phyloP scores from a whole-genome alignment of 176 grass and related monocot species.

The Hsuehochloa calcarea region DNA sequence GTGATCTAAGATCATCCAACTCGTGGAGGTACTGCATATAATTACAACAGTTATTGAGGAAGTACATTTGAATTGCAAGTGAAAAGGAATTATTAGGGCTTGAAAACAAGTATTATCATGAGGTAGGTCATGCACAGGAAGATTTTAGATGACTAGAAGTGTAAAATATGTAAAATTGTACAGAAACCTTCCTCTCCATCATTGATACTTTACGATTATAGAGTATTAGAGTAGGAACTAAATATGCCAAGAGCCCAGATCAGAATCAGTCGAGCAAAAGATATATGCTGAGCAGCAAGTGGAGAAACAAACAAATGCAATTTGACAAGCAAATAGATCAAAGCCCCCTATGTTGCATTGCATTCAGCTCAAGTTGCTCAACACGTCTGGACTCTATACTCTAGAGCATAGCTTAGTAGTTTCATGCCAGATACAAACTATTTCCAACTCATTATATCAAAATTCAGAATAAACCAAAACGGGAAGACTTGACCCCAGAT shows the following conservation, averaged over 20 bases:
- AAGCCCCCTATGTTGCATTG: background rate
- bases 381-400: background rate
- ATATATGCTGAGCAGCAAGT: background rate
- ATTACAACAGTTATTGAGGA: background rate
- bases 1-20: constrained; percentile 67
- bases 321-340: background rate
- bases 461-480: background rate
- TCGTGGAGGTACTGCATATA: constrained; percentile 60
- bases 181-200: background rate
- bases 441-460: background rate
- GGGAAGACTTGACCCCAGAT: background rate
- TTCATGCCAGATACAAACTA: background rate
- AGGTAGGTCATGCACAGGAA: background rate
- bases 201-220: background rate
- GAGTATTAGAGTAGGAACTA: background rate
- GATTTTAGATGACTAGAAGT: background rate
- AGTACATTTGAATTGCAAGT: background rate
- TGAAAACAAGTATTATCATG: background rate
- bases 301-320: background rate
- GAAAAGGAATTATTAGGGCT: background rate
- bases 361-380: background rate
- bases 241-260: background rate
- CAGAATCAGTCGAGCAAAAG: background rate
- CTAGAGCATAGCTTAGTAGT: background rate
- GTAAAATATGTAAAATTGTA: background rate